Evolutionary conservation across 78 protist species (phyloP).

Genomic region (Blattamonas nauphoetae): DNA sequence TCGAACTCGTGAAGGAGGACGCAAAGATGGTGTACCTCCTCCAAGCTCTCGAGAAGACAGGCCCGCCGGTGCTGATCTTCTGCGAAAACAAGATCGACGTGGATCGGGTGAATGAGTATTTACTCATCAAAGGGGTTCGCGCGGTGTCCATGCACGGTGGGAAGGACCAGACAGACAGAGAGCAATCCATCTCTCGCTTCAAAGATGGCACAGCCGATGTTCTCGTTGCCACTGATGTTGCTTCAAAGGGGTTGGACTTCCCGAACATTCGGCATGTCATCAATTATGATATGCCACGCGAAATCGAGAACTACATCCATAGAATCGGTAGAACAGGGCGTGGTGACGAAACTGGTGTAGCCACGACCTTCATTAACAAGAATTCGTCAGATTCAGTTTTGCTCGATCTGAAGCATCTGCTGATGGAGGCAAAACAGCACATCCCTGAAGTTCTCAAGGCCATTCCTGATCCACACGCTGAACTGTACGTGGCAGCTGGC

Average conservation of each 20-base stretch:
- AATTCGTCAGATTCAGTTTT: constrained; percentile 52
- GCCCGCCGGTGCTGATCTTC: constrained; percentile 93
- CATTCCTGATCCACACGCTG: not conserved
- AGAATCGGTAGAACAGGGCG: constrained; percentile 93
- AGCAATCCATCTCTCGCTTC: constrained; percentile 67
- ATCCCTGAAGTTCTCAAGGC: constrained; percentile 33
- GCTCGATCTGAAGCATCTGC: constrained; percentile 79
- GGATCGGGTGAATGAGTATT: constrained; percentile 90
- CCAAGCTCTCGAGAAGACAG: constrained; percentile 90
- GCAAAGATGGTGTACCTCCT: constrained; percentile 78
- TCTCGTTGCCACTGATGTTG: constrained; percentile 85
- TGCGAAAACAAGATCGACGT: constrained; percentile 81
- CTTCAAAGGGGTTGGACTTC: constrained; percentile 75
- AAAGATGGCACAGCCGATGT: constrained; percentile 62
- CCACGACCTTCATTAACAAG: constrained; percentile 62
- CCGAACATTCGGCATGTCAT: constrained; percentile 85
- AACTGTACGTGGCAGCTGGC: not conserved
- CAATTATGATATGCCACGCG: constrained; percentile 71
- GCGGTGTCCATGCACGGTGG: constrained; percentile 51
- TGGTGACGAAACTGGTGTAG: constrained; percentile 82
- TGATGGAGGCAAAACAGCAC: constrained; percentile 83
- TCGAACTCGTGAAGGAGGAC: constrained; percentile 70
- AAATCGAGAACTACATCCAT: constrained; percentile 82
- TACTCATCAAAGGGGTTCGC: constrained; percentile 64
- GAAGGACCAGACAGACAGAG: constrained; percentile 84